These are phyloP conservation scores for Nelumbo lutea DNA, from an alignment of 164 flowering plant species.

Conservation along the genomic window DNA sequence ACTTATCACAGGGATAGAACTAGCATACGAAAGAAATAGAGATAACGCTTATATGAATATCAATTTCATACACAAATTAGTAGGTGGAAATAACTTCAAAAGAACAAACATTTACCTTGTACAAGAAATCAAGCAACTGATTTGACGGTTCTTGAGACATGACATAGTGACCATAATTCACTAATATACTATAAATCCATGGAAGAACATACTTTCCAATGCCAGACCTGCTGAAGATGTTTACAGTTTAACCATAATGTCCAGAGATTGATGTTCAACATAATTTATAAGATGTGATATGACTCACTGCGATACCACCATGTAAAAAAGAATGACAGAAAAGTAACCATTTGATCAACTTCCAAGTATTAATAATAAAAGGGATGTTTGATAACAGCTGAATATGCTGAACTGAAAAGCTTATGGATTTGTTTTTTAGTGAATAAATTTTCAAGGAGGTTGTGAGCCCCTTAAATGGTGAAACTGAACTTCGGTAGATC, in stretches of 20 bases:
- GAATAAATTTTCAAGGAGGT: too few relatives aligned
- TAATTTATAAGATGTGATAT: not conserved
- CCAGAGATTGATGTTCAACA: not conserved
- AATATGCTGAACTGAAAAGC: too few relatives aligned
- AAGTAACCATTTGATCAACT: not conserved
- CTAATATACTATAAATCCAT: slow-evolving; percentile 65
- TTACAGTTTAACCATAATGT: not conserved
- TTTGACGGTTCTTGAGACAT: slow-evolving; percentile 39
- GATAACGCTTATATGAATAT: not conserved
- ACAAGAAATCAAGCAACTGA: slow-evolving; percentile 45
- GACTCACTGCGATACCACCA: not conserved
- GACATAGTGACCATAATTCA: slow-evolving; percentile 46
- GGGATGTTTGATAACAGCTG: too few relatives aligned
- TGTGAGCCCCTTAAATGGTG: too few relatives aligned
- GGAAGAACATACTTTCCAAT: slow-evolving; percentile 59
- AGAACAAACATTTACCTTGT: slow-evolving; percentile 40
- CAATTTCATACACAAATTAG: not conserved
- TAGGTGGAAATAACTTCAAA: not conserved
- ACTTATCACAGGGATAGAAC: too few relatives aligned
- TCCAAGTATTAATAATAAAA: too few relatives aligned
- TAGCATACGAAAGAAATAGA: not conserved
- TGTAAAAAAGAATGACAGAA: not conserved
- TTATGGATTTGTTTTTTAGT: too few relatives aligned
- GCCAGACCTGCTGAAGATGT: slow-evolving; percentile 41
- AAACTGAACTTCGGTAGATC: too few relatives aligned